Base-by-base conservation (phyloP, 768 basidiomycete genomes). In the Mycena venus region DNA sequence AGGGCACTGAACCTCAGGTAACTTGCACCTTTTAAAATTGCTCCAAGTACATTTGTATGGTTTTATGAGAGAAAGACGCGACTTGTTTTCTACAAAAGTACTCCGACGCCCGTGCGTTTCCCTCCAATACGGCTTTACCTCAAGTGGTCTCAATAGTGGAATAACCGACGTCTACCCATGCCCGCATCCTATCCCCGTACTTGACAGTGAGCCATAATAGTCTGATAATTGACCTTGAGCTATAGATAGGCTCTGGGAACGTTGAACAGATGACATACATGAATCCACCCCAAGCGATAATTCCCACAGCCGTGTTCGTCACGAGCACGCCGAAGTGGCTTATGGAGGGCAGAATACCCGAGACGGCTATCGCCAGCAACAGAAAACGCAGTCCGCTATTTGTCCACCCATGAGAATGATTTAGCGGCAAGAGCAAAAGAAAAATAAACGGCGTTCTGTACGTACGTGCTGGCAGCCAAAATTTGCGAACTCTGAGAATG, bases 401-500 rank as follows among this genome's bases (percentile, higher is more conserved):
- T 44, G 40, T 38, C 21, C 17, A 27, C 2, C 34, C 21, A 32
- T 61, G 15, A n/a, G n/a, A n/a, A n/a, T 60, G 36, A 11, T 65
- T 27, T 38, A 49, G 60, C 31, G 27, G 15, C 29, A 51, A 38
- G 40, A 12, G 31, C 42, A 61, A 25, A 59, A 36, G 8, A 32
- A 11, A n/a, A 66, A 17, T n/a, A 62, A 42, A 11, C 34, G 58
- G n/a, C 61, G 55, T 23, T 63, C 58, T 36, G 55, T 64, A 73
- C 82, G 64, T 25, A 82, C 90, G 79, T 77, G 58, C 79, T 80
- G 0, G 86, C 89, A 0, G 88, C 90, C 78, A 84, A 84, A 21
- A 83, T 81, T 76, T 91, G 89, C 3, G 90, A 88, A 69, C 89
- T 90, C 29, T 84, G 82, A 15, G 82, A 73, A 34, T 87, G 89